Conservation (phyloP, 2,329 filamentous ascomycete genomes). For the Fusarium scirpi region DNA sequence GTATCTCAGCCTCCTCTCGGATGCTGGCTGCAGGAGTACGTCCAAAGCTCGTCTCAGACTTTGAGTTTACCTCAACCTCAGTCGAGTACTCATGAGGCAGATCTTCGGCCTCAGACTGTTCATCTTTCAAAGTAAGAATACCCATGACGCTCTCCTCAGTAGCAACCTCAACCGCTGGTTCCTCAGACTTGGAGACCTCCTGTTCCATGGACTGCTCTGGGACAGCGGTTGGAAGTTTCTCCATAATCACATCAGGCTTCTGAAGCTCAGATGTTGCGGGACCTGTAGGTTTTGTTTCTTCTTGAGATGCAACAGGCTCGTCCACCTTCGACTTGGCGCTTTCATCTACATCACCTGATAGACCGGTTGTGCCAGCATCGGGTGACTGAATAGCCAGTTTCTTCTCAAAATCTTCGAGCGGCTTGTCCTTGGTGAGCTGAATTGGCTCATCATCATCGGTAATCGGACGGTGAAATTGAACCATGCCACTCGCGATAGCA, state of each 20-base stretch:
- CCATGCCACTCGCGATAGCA: conserved; percentile 39
- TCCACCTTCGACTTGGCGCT: neutral
- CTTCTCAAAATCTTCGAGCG: conserved; percentile 18
- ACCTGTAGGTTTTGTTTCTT: conserved; percentile 8
- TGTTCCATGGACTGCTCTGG: neutral
- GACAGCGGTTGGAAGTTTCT: neutral
- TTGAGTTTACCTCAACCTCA: conserved; percentile 32
- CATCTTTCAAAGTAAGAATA: conserved; percentile 13
- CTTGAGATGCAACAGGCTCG: neutral
- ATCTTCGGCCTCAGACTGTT: conserved; percentile 25
- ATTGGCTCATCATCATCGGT: conserved; percentile 42
- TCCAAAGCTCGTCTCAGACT: conserved; percentile 37
- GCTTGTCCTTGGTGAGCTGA: conserved; percentile 39
- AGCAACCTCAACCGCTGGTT: conserved; percentile 2
- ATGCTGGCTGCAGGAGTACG: conserved; percentile 30
- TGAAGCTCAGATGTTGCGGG: conserved; percentile 3
- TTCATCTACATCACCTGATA: conserved; percentile 26
- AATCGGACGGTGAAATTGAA: conserved; percentile 42
- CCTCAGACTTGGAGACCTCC: neutral
- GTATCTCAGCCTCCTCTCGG: conserved; percentile 16
- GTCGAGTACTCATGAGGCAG: conserved; percentile 5
- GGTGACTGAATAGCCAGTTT: conserved; percentile 24
- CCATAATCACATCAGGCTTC: neutral
- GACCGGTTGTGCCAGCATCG: conserved; percentile 39
- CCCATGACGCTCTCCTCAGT: neutral